phyloP scores from a whole-genome alignment of 306 rosid species.

The Ormosia semicastrata region DNA sequence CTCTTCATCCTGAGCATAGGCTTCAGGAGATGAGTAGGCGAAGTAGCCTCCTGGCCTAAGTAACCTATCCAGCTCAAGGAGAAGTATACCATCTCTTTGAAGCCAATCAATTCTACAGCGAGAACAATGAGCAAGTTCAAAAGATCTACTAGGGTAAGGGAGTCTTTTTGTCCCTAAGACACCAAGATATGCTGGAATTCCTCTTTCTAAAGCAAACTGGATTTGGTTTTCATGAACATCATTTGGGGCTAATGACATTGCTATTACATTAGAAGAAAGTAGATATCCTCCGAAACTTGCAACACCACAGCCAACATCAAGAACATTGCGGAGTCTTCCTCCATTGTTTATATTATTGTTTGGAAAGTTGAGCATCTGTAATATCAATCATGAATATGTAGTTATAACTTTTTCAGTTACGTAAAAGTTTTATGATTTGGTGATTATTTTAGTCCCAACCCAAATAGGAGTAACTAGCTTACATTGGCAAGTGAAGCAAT shows the following conservation, averaged over 20 bases:
- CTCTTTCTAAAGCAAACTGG: conserved; percentile 95
- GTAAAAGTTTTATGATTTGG: background rate
- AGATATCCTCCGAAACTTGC: conserved; percentile 95
- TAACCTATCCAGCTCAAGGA: conserved; percentile 91
- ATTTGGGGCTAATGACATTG: conserved; percentile 94
- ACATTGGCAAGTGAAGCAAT: conserved; percentile 88
- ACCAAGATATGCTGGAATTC: conserved; percentile 93
- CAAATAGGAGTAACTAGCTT: conserved; percentile 37
- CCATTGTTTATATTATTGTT: conserved; percentile 63
- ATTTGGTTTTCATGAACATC: conserved; percentile 96
- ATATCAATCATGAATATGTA: conserved; percentile 25
- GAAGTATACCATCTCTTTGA: conserved; percentile 90
- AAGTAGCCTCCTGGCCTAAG: conserved; percentile 94
- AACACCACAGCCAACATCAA: conserved; percentile 91
- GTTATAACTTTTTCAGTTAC: background rate
- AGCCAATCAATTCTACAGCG: conserved; percentile 98
- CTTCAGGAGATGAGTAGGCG: conserved; percentile 94
- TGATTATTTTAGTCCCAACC: conserved; percentile 13
- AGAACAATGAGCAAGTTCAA: conserved; percentile 96
- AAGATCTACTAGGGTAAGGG: conserved; percentile 93
- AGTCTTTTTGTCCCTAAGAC: conserved; percentile 90
- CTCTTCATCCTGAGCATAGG: conserved; percentile 98
- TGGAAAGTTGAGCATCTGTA: conserved; percentile 90
- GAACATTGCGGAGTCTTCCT: conserved; percentile 75
- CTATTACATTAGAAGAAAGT: conserved; percentile 70